phyloP scores from a whole-genome alignment of 2,329 filamentous ascomycete genomes.

The Aureobasidium sp. region DNA sequence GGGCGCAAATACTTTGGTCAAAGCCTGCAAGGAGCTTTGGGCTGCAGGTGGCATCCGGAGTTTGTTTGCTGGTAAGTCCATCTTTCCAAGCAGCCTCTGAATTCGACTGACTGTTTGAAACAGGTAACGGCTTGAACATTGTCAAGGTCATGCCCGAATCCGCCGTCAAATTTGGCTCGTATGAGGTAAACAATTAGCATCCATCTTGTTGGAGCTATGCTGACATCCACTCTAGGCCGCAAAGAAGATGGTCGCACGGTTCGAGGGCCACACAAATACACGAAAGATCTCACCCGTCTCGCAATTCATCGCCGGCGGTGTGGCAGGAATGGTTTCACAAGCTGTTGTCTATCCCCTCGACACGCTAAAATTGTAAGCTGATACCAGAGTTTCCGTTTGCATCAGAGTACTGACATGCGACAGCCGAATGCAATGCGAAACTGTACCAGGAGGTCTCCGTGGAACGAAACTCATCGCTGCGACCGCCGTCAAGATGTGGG shows the following conservation, averaged over 20 bases:
- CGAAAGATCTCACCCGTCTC: conserved; percentile 71
- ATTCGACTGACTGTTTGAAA: conserved; percentile 16
- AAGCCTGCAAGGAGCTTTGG: conserved; percentile 72
- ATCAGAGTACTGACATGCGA: conserved; percentile 13
- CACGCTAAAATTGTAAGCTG: conserved; percentile 59
- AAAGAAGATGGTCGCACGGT: conserved; percentile 72
- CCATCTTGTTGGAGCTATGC: neutral
- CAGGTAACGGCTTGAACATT: conserved; percentile 92
- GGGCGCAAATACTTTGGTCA: conserved; percentile 58
- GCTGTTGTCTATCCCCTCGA: conserved; percentile 93
- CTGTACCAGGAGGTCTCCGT: conserved; percentile 71
- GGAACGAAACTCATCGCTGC: conserved; percentile 75
- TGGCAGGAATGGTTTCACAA: conserved; percentile 90
- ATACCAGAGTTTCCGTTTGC: conserved; percentile 13
- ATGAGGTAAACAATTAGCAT: conserved; percentile 53
- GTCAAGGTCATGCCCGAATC: conserved; percentile 98
- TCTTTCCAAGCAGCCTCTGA: neutral
- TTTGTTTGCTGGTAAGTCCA: conserved; percentile 76
- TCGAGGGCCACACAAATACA: conserved; percentile 83
- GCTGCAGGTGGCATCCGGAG: conserved; percentile 76
- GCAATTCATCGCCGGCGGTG: conserved; percentile 82
- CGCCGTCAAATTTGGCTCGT: conserved; percentile 95
- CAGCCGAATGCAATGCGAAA: conserved; percentile 85
- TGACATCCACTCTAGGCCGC: conserved; percentile 49
- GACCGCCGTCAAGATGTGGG: conserved; percentile 81